Evolutionary conservation across 2,329 filamentous ascomycete species (phyloP), one percentile per base, ranked within the genome.

Genomic region (Xylaria sp.): DNA sequence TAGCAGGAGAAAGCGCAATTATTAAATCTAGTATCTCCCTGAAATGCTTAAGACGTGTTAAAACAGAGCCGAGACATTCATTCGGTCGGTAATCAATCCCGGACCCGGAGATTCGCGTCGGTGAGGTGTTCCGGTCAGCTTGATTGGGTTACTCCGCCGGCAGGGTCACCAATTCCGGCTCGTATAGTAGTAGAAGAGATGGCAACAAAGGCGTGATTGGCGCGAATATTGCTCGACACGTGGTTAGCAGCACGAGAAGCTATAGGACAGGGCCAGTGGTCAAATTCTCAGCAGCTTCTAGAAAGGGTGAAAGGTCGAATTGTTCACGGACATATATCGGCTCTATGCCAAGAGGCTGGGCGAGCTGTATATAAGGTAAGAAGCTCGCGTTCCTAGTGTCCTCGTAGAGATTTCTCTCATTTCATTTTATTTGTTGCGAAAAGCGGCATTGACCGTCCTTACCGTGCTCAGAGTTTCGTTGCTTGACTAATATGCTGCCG

Each of bases 71-170:
- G 23, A 39, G 54, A 25, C 32, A 15, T 18, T 44, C 13, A 56
- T 58, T 70, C 55, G 64, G 64, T 56, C 66, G 58, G 57, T 50
- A 60, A 59, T 50, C 61, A 41, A 56, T 56, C 70, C 70, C 70
- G 67, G 70, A 20, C 37, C 63, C 70, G 67, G 70, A 57, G 59
- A 32, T 51, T 52, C 51, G 46, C 44, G 48, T 61, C 52, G 52
- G 55, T 28, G 34, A 46, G 52, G 54, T 39, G 28, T 48, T 12
- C 39, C 57, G 59, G 69, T 15, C 69, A 58, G 51, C 66, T 56
- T 61, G 63, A 65, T 69, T 65, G 28, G 66, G 59, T 50, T 48
- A 46, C 39, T 61, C 59, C 63, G 37, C 60, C 62, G 54, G 57
- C 39, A 48, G 39, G 13, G 44, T 34, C 37, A 62, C 37, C 46